Evolutionary conservation across 2,329 filamentous ascomycete species (phyloP).

Genomic region (Aureobasidium lini): DNA sequence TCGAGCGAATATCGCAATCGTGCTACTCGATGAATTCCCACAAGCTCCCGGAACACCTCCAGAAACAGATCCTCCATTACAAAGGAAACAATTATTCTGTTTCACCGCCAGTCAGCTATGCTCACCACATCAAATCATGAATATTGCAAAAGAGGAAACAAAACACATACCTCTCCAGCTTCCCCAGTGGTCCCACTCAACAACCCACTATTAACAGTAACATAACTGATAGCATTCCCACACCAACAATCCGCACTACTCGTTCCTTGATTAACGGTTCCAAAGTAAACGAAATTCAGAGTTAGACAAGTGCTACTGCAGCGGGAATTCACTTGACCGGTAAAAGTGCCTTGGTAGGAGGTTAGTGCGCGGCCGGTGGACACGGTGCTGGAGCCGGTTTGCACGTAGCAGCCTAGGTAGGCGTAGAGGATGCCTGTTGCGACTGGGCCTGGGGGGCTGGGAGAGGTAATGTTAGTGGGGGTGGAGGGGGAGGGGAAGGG

Average conservation of each 20-base stretch:
- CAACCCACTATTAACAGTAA: conserved; percentile 14
- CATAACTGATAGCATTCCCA: conserved; percentile 22
- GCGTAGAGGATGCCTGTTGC: conserved; percentile 17
- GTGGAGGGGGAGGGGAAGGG: background rate
- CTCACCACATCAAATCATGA: conserved; percentile 19
- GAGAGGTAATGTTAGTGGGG: background rate
- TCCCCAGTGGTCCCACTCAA: background rate
- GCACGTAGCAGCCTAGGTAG: conserved; percentile 26
- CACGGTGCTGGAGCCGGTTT: conserved; percentile 19
- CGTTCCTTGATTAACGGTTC: conserved; percentile 21
- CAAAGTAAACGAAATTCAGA: conserved; percentile 21
- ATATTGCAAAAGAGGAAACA: background rate
- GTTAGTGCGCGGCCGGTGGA: conserved; percentile 21
- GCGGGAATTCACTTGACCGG: conserved; percentile 17
- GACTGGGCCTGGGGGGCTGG: conserved; percentile 11
- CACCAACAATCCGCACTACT: conserved; percentile 24
- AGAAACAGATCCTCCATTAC: conserved; percentile 15
- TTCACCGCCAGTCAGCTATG: conserved; percentile 23
- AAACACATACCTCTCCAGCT: conserved; percentile 16
- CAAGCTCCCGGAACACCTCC: conserved; percentile 20
- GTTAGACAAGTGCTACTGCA: conserved; percentile 19
- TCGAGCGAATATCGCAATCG: conserved; percentile 25
- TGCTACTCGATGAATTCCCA: conserved; percentile 21
- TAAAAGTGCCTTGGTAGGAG: conserved; percentile 19
- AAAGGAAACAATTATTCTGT: conserved; percentile 10